Base-by-base conservation (phyloP, 116 monocot species). In the Zostera marina region DNA sequence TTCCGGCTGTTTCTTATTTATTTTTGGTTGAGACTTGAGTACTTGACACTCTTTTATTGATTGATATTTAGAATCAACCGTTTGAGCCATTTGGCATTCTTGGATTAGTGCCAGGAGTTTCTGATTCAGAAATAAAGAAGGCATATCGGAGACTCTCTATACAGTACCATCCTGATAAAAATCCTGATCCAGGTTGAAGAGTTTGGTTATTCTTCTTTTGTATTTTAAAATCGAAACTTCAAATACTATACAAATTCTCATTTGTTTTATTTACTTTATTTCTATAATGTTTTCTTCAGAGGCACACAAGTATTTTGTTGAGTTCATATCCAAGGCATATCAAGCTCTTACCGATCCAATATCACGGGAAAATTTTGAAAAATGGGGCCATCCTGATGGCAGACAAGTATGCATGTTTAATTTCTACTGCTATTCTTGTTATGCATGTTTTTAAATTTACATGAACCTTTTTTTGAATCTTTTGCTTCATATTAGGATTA, bases 371-470 rank as follows among this genome's bases (percentile, higher is more conserved):
- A 94, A 88, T 67, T 94, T 76, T 73, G 94, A 84, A 48, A 94
- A 84, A 62, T 94, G 81, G 73, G 94, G 94, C 11, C 96, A 96
- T 57, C 96, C 96, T 44, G 96, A 96, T 78, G 96, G 96, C 15
- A 72, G 83, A 26, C 99, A 99, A 91, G 99, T 99, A 70, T 2
- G 20, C 16, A 51, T 15, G 15, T 19, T 16, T 9, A 0, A 3
- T 51, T 32, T 32, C 32, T 5, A 21, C 20, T 51, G 10, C 20
- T 19, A 9, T 51, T 21, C 9, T 8, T 9, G 20, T 51, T 51
- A 51, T 51, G 49, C 9, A 19, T 19, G 20, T 51, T 17, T 17
- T 10, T 51, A 51, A 21, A 21, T 51, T 51, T 5, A 32, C 32
- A 32, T 32, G 32, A 5, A 32, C 32, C 5, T 32, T 32, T 32